These are phyloP conservation scores for Epicoccum nigrum DNA, from an alignment of 2,329 filamentous ascomycete species.

Conservation along the genomic window DNA sequence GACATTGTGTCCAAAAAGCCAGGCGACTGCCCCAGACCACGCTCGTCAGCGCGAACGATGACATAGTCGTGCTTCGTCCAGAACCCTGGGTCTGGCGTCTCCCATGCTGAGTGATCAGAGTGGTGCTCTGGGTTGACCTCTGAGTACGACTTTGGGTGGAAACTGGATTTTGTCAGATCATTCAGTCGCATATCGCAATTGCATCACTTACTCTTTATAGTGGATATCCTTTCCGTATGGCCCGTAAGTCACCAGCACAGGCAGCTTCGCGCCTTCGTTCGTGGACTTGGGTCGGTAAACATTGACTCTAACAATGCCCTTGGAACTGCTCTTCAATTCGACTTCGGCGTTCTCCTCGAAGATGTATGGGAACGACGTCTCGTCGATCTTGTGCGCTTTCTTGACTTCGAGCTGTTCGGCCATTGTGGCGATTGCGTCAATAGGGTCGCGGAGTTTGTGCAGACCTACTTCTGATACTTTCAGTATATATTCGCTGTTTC, in stretches of 20 bases:
- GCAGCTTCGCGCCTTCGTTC: constrained; percentile 50
- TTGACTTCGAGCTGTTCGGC: constrained; percentile 37
- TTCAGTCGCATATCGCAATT: neutral
- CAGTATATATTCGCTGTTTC: constrained; percentile 24
- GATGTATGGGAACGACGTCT: constrained; percentile 52
- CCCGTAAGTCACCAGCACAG: constrained; percentile 73
- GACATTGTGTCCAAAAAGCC: constrained; percentile 62
- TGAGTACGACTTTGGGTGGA: constrained; percentile 57
- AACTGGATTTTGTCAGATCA: constrained; percentile 42
- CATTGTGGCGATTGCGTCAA: constrained; percentile 21
- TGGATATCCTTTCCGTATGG: constrained; percentile 77
- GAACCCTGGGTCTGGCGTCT: constrained; percentile 51
- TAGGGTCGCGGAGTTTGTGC: neutral
- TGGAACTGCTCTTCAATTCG: constrained; percentile 46
- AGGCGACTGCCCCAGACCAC: constrained; percentile 59
- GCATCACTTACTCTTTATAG: constrained; percentile 57
- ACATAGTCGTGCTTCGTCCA: constrained; percentile 48
- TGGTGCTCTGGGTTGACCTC: constrained; percentile 42
- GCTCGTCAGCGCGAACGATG: constrained; percentile 56
- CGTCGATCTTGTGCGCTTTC: constrained; percentile 43
- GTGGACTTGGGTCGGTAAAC: constrained; percentile 56
- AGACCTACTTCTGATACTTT: constrained; percentile 5
- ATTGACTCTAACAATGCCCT: constrained; percentile 56
- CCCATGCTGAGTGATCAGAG: constrained; percentile 54
- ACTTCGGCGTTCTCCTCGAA: constrained; percentile 59